A percentile compares a stretch with the other conserved stretches of the same genome.
phyloP scores from a whole-genome alignment of 2,329 filamentous ascomycete genomes.

The Dothideomycetes sp. region DNA sequence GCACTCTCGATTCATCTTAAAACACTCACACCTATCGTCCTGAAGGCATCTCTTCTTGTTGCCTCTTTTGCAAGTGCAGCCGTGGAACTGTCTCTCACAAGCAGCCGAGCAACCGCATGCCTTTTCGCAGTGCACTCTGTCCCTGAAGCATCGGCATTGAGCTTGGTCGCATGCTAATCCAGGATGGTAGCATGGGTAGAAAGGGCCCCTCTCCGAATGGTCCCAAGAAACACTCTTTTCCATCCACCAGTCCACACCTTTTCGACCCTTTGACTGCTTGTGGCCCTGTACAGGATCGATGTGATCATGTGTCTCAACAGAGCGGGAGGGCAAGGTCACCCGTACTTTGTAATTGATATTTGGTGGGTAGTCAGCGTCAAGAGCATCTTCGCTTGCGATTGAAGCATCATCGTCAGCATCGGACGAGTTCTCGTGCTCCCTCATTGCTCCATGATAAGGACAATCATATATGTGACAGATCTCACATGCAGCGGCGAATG shows the following conservation, averaged over 20 bases:
- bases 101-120: conserved; percentile 54
- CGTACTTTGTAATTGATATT: conserved; percentile 19
- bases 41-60: conserved; percentile 24
- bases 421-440: conserved; percentile 15
- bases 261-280: too few relatives aligned
- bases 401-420: conserved; percentile 10
- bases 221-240: conserved; percentile 9
- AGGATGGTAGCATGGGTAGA: conserved; percentile 58
- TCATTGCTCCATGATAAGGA: conserved; percentile 29
- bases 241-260: conserved; percentile 5
- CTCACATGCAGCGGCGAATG: conserved; percentile 6
- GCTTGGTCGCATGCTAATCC: conserved; percentile 50
- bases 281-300: neutral
- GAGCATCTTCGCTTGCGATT: conserved; percentile 12
- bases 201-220: conserved; percentile 40
- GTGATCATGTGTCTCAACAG: neutral
- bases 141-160: conserved; percentile 51
- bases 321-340: conserved; percentile 7
- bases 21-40: conserved; percentile 52
- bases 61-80: conserved; percentile 33
- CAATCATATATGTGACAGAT: conserved; percentile 22
- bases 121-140: conserved; percentile 59
- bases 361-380: conserved; percentile 21
- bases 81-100: conserved; percentile 42
- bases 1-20: conserved; percentile 65